phyloP scores from a whole-genome alignment of 2,329 filamentous ascomycete species.

The Plectosphaerella sp. region DNA sequence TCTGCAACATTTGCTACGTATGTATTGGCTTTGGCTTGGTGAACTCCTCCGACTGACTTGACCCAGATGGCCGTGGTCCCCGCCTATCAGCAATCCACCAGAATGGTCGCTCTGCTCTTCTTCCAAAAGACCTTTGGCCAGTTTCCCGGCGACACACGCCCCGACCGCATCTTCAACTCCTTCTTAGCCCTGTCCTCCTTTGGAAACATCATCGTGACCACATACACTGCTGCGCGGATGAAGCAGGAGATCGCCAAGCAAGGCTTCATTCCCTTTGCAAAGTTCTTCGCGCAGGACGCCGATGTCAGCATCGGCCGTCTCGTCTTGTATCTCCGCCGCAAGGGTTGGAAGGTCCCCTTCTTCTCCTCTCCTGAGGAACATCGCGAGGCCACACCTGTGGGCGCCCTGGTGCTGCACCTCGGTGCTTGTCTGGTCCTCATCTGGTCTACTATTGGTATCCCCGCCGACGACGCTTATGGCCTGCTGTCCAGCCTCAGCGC shows the following conservation, averaged over 20 bases:
- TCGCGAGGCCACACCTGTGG: conserved; percentile 28
- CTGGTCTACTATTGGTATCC: conserved; percentile 24
- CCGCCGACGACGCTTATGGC: conserved; percentile 19
- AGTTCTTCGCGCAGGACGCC: conserved; percentile 38
- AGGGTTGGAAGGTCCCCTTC: conserved; percentile 21
- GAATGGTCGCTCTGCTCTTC: conserved; percentile 24
- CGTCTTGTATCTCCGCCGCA: conserved; percentile 22
- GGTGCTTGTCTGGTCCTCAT: conserved; percentile 27
- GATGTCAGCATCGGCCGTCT: conserved; percentile 28
- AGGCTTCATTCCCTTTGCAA: conserved; percentile 45
- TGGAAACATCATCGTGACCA: conserved; percentile 52
- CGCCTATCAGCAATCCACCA: conserved; percentile 11
- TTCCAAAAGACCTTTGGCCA: conserved; percentile 25
- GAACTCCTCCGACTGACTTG: conserved; percentile 22
- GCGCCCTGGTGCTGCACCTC: conserved; percentile 27
- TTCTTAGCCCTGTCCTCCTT: conserved; percentile 50
- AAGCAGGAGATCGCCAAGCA: conserved; percentile 60
- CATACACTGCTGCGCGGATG: conserved; percentile 49
- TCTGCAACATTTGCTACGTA: conserved; percentile 31
- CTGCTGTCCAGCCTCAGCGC: conserved; percentile 25
- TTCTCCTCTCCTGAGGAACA: conserved; percentile 26
- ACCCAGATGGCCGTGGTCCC: conserved; percentile 35
- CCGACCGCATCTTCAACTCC: conserved; percentile 35
- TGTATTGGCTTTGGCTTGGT: conserved; percentile 18
- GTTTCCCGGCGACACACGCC: conserved; percentile 17